A percentile compares a stretch with the other conserved stretches of the same genome.
Evolutionary conservation across 2,329 filamentous ascomycete species (phyloP).

Genomic region (Calonectria multiphialidica): DNA sequence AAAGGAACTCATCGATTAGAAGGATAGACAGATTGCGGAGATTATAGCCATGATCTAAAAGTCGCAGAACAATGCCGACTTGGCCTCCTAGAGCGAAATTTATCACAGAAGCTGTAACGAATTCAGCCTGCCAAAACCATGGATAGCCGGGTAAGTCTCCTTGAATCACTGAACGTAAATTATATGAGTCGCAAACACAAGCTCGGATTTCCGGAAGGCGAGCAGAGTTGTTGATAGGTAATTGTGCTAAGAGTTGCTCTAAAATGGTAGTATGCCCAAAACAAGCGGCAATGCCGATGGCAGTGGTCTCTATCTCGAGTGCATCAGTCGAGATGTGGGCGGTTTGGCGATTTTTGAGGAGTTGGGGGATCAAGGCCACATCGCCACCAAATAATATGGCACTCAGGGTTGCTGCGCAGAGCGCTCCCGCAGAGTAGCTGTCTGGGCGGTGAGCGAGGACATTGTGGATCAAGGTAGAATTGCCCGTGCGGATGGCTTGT

Average conservation of each 20-base stretch:
- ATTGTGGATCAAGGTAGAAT: background rate
- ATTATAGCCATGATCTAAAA: background rate
- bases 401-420: background rate
- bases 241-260: background rate
- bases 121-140: background rate
- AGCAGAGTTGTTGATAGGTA: background rate
- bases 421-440: background rate
- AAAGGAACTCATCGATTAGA: background rate
- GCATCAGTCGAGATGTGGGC: background rate
- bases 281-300: background rate
- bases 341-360: background rate
- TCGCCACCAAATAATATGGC: background rate
- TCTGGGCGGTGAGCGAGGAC: background rate
- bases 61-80: background rate
- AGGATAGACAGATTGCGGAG: background rate
- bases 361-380: background rate
- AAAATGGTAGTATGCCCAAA: background rate
- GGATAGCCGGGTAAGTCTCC: too few relatives aligned
- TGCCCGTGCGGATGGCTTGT: background rate
- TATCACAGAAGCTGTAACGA: background rate
- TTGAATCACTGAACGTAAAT: background rate
- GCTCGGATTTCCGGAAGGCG: background rate
- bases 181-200: background rate
- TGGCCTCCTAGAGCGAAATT: background rate
- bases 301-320: background rate